Base-by-base conservation (phyloP, 306 rosid genomes). In the Inga oerstediana region DNA sequence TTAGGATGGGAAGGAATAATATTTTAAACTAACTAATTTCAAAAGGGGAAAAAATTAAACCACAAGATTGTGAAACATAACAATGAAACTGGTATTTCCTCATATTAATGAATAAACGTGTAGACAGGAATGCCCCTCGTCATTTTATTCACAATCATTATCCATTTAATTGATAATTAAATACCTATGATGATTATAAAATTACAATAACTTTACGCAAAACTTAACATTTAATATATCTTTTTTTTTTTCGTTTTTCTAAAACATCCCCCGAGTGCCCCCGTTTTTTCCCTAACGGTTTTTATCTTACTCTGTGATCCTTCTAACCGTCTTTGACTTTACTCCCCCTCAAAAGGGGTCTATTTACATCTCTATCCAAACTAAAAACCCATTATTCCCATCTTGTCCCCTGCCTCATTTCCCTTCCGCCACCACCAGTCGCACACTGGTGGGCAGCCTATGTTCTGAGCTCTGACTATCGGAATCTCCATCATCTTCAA, bases 331-430 rank as follows among this genome's bases (percentile, higher is more conserved):
- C 82, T 72, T 56, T 85, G 85, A 83, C 88, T 87, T 84, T 71
- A 13, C 1, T 27, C 12, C n/a, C 37, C 58, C 82, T 88, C 52
- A 24, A 20, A 86, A 84, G 87, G 76, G 66, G 77, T 81, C 68
- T 90, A 95, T 93, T 87, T 95, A 95, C 98, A 92, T 81, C 86
- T 82, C 85, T 91, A 85, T 44, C 77, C 86, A 83, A 76, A 73
- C 76, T 84, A 72, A 84, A 85, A 71, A 75, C 72, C 32, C 39
- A 69, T 83, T 80, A 85, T 83, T 51, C 81, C 95, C 79, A 69
- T 80, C 45, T 22, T 34, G 71, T 64, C 90, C 84, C 78, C 79
- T 0, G 56, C 74, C 84, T 71, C 76, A 79, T 46, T 54, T 77
- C 71, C 88, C 84, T 46, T 79, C 93, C 10, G 68, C 79, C 72